Conservation (phyloP, 2,329 filamentous ascomycete species). For the Penicillium sp. region DNA sequence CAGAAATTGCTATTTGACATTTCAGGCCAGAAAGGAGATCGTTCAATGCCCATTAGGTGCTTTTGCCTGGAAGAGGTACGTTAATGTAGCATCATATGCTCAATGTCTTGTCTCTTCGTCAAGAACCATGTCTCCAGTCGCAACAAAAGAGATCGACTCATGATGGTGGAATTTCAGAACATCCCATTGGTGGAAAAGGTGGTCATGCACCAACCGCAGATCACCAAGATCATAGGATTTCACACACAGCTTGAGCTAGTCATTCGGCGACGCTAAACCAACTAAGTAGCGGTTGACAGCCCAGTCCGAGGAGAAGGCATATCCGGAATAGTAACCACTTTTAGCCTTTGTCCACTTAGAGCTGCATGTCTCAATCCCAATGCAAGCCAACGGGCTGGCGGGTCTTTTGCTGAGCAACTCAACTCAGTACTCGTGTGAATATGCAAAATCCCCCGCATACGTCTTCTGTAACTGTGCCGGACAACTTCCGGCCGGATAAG, state of each 20-base stretch:
- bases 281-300: slow-evolving; percentile 17
- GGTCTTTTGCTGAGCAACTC: slow-evolving; percentile 42
- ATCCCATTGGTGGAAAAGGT: slow-evolving; percentile 48
- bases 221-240: slow-evolving; percentile 42
- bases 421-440: slow-evolving; percentile 41
- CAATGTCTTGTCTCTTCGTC: background rate
- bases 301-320: slow-evolving; percentile 24
- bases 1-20: background rate
- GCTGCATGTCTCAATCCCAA: slow-evolving; percentile 46
- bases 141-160: slow-evolving; percentile 42
- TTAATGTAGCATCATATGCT: background rate
- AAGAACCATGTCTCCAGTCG: background rate
- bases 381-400: slow-evolving; percentile 42
- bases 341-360: slow-evolving; percentile 39
- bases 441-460: slow-evolving; percentile 46
- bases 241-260: slow-evolving; percentile 42
- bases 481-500: slow-evolving; percentile 40
- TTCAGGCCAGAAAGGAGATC: background rate
- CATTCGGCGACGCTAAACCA: slow-evolving; percentile 39
- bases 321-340: background rate
- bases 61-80: background rate
- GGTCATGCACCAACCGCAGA: slow-evolving; percentile 47
- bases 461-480: slow-evolving; percentile 47
- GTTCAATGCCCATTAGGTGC: background rate
- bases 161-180: slow-evolving; percentile 47